Evolutionary conservation across 108 stramenopile genomes (phyloP).

Genomic region (Nitzschia palea): DNA sequence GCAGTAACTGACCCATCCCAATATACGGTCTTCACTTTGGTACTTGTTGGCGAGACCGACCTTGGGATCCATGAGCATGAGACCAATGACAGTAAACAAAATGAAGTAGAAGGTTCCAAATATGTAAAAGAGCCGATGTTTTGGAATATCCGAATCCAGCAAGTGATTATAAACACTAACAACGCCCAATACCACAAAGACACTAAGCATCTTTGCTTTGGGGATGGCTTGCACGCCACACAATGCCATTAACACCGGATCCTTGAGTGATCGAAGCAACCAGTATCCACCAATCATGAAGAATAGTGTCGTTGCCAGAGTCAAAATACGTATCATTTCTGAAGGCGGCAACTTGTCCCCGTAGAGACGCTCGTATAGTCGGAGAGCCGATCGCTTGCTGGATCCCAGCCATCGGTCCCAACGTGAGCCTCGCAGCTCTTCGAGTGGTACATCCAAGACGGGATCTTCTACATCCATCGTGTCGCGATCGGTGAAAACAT

Average conservation of each 20-base stretch:
- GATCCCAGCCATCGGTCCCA: conserved; percentile 41
- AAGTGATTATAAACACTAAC: conserved; percentile 92
- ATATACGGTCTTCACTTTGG: conserved; percentile 64
- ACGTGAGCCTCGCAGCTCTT: conserved; percentile 48
- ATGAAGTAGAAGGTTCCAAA: conserved; percentile 92
- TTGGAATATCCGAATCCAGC: conserved; percentile 81
- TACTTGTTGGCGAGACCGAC: conserved; percentile 86
- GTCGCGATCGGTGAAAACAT: conserved; percentile 5
- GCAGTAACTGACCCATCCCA: conserved; percentile 96
- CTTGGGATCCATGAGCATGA: conserved; percentile 78
- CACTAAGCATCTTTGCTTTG: conserved; percentile 92
- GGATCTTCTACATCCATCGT: conserved; percentile 51
- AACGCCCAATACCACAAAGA: conserved; percentile 89
- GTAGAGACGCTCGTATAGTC: conserved; percentile 75
- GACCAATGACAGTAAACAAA: conserved; percentile 77
- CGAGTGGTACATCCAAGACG: conserved; percentile 65
- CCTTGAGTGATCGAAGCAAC: conserved; percentile 93
- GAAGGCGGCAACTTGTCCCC: conserved; percentile 82
- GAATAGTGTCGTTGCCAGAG: conserved; percentile 91
- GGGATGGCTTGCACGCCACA: conserved; percentile 93
- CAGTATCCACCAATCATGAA: conserved; percentile 99
- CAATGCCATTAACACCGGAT: conserved; percentile 92
- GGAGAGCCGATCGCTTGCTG: conserved; percentile 36
- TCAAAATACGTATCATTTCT: conserved; percentile 89
- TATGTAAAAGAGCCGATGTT: conserved; percentile 95